These are phyloP conservation scores for Strigomonas galati DNA, from an alignment of 208 protist genomes.

Conservation along the genomic window DNA sequence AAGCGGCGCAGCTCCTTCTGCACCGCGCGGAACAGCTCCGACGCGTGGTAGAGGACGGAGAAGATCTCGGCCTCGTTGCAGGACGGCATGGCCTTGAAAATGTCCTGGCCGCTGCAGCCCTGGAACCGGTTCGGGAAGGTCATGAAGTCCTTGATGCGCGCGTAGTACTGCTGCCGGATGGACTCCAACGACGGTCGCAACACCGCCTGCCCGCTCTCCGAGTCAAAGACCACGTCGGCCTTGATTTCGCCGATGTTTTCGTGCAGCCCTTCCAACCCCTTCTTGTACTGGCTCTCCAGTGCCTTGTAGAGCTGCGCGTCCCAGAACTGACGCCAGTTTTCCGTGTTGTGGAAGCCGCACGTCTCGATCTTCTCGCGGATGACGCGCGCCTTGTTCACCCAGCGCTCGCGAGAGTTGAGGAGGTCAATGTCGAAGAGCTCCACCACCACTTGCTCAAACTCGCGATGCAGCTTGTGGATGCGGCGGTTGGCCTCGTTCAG, in stretches of 20 bases:
- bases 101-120: constrained; percentile 60
- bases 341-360: constrained; percentile 88
- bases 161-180: constrained; percentile 93
- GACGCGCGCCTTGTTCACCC: constrained; percentile 84
- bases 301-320: constrained; percentile 98
- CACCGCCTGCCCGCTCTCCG: constrained; percentile 62
- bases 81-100: constrained; percentile 90
- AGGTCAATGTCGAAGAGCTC: constrained; percentile 92
- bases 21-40: constrained; percentile 88
- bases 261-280: constrained; percentile 91
- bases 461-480: constrained; percentile 90
- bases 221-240: constrained; percentile 90
- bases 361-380: constrained; percentile 89
- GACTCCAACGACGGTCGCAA: constrained; percentile 90
- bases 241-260: constrained; percentile 90
- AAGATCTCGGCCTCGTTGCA: constrained; percentile 86
- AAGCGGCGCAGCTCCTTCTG: constrained; percentile 85
- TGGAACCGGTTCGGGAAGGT: constrained; percentile 91
- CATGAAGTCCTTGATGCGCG: constrained; percentile 94
- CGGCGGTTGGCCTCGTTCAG: constrained; percentile 91
- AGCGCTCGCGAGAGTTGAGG: constrained; percentile 89
- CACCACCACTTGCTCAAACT: constrained; percentile 78
- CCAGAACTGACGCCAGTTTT: constrained; percentile 95
- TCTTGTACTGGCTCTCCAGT: constrained; percentile 94
- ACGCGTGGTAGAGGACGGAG: constrained; percentile 91